Evolutionary conservation across 345 rosid species (phyloP).

Genomic region (Moricandia arvensis): DNA sequence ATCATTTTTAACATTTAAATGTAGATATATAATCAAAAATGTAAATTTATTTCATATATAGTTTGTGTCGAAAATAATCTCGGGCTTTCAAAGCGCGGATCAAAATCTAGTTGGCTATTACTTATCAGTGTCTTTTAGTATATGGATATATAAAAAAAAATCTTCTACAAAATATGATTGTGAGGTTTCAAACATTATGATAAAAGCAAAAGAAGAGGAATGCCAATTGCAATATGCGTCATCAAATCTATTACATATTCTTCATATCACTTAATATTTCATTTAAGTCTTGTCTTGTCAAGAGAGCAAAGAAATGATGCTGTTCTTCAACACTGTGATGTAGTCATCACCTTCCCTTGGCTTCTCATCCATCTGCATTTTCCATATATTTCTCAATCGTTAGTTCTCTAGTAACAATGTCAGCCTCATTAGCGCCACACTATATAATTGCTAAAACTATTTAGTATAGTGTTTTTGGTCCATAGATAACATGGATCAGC

Average conservation of each 20-base stretch:
- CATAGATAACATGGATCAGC: not conserved
- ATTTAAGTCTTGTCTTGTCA: constrained; percentile 10
- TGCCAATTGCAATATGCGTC: not conserved
- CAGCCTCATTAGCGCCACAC: not conserved
- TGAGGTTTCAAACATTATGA: not conserved
- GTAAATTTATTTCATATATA: too few relatives aligned
- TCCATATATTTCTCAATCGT: not conserved
- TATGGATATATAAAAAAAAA: too few relatives aligned
- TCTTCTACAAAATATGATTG: not conserved
- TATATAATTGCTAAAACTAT: not conserved
- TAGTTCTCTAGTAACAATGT: not conserved
- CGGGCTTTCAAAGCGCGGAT: too few relatives aligned
- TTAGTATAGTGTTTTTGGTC: not conserved
- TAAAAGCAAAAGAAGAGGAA: not conserved
- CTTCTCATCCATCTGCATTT: constrained; percentile 34
- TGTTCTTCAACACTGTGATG: constrained; percentile 33
- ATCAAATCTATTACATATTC: constrained; percentile 13
- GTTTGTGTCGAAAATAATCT: too few relatives aligned
- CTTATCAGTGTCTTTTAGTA: too few relatives aligned
- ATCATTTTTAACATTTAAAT: too few relatives aligned
- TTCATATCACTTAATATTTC: not conserved
- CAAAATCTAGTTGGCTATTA: too few relatives aligned
- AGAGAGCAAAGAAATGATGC: constrained; percentile 23
- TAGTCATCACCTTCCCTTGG: constrained; percentile 31
- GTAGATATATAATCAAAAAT: too few relatives aligned